Evolutionary conservation across 2,329 filamentous ascomycete species (phyloP).

Genomic region (Fusarium brevicatenulatum): DNA sequence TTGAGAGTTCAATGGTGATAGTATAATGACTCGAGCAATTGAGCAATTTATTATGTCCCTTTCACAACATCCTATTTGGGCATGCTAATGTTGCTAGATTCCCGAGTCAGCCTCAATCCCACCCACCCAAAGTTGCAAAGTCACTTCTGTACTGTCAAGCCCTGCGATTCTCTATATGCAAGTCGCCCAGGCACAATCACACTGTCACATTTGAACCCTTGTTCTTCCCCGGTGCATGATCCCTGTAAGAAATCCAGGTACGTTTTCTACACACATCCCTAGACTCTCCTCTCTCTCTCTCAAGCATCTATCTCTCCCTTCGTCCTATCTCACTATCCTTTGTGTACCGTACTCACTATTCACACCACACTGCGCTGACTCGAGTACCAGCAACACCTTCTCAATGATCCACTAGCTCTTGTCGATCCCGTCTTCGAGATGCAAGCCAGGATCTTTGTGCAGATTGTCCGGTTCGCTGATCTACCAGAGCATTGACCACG

Average conservation of each 20-base stretch:
- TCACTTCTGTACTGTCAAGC: slow-evolving; percentile 7
- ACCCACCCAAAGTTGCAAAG: slow-evolving; percentile 12
- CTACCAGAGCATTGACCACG: slow-evolving; percentile 30
- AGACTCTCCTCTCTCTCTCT: neutral
- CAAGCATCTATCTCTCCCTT: neutral
- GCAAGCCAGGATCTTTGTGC: slow-evolving; percentile 22
- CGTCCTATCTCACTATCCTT: neutral
- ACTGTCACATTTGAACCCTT: slow-evolving; percentile 34
- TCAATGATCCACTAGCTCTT: slow-evolving; percentile 28
- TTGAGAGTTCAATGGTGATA: neutral
- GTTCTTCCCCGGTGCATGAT: slow-evolving; percentile 25
- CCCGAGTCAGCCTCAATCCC: slow-evolving; percentile 28
- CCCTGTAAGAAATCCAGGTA: slow-evolving; percentile 7
- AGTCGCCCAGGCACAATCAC: slow-evolving; percentile 33
- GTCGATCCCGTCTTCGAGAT: slow-evolving; percentile 27
- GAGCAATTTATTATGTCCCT: neutral
- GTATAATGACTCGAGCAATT: neutral
- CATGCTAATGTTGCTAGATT: slow-evolving; percentile 2
- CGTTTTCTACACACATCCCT: neutral
- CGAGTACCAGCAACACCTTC: slow-evolving; percentile 1
- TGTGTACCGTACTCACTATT: neutral
- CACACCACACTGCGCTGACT: slow-evolving; percentile 15
- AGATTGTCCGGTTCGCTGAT: slow-evolving; percentile 30
- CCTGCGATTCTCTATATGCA: slow-evolving; percentile 27
- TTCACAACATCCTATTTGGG: slow-evolving; percentile 9